A percentile compares a stretch with the other conserved stretches of the same genome.
phyloP scores from a whole-genome alignment of 441 rosid species.

The Eruca vesicaria region DNA sequence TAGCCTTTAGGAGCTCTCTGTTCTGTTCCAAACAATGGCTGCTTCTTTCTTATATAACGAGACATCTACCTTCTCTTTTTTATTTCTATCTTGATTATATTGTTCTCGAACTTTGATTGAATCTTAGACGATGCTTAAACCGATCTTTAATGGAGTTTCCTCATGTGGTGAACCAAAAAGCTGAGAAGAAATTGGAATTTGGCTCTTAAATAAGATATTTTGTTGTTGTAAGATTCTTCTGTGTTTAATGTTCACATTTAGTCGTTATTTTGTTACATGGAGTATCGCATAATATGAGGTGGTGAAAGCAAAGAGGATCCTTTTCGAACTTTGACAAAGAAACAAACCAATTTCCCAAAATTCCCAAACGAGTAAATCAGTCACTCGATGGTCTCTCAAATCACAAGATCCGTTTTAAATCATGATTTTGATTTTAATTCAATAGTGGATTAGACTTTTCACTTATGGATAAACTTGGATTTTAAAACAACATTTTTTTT shows the following conservation, averaged over 20 bases:
- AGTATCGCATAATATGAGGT: constrained; percentile 3
- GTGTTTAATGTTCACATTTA: not conserved
- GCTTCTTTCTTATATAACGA: constrained; percentile 28
- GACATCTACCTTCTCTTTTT: constrained; percentile 11
- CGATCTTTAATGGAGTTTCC: not conserved
- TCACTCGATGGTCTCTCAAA: constrained; percentile 6
- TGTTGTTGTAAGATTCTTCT: not conserved
- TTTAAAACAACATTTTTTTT: not conserved
- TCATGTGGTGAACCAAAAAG: constrained; percentile 4
- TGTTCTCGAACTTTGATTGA: constrained; percentile 8
- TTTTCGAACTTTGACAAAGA: not conserved
- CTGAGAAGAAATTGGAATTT: not conserved
- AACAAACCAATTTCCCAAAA: not conserved
- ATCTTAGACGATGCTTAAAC: not conserved
- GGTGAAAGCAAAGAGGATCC: constrained; percentile 6
- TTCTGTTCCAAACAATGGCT: constrained; percentile 34
- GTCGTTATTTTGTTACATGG: not conserved
- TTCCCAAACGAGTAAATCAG: constrained; percentile 1
- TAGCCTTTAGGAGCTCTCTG: constrained; percentile 35
- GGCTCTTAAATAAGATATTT: not conserved
- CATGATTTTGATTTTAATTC: not conserved
- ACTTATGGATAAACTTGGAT: not conserved
- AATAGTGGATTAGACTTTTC: not conserved
- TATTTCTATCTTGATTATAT: not conserved
- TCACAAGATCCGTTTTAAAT: not conserved